Evolutionary conservation across 2,329 filamentous ascomycete species (phyloP).

Genomic region (Ophiostoma quercus): DNA sequence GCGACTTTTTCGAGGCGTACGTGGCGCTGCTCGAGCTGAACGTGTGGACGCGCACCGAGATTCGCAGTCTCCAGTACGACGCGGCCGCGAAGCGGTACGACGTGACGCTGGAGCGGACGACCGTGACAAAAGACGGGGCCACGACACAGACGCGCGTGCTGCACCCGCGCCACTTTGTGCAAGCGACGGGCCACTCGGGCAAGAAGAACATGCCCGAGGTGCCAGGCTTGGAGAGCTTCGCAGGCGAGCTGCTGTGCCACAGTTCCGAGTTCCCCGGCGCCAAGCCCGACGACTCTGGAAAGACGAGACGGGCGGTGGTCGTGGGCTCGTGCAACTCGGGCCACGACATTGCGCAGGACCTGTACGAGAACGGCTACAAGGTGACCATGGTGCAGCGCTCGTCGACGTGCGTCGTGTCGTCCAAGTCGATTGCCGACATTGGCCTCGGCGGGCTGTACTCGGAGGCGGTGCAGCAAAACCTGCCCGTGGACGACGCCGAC

Average conservation of each 20-base stretch:
- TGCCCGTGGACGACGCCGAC: slow-evolving; percentile 53
- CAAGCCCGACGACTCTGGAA: slow-evolving; percentile 31
- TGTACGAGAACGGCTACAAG: slow-evolving; percentile 52
- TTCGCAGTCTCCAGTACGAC: slow-evolving; percentile 47
- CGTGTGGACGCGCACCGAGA: slow-evolving; percentile 54
- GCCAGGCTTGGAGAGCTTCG: slow-evolving; percentile 49
- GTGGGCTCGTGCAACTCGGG: slow-evolving; percentile 56
- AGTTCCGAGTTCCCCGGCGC: slow-evolving; percentile 48
- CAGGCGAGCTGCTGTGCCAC: slow-evolving; percentile 51
- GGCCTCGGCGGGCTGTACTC: slow-evolving; percentile 41
- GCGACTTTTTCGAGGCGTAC: slow-evolving; percentile 63
- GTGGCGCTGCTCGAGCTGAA: slow-evolving; percentile 62
- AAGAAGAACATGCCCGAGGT: slow-evolving; percentile 57
- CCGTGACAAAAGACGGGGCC: slow-evolving; percentile 30
- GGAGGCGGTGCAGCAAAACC: slow-evolving; percentile 36
- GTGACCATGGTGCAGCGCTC: slow-evolving; percentile 58
- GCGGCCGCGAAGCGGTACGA: slow-evolving; percentile 50
- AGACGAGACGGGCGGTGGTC: slow-evolving; percentile 48
- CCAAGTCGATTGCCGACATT: slow-evolving; percentile 41
- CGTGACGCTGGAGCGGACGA: slow-evolving; percentile 47
- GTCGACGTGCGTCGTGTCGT: slow-evolving; percentile 51
- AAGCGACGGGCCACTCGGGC: slow-evolving; percentile 63
- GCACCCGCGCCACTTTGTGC: slow-evolving; percentile 58
- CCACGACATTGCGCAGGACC: slow-evolving; percentile 56
- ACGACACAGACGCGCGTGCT: slow-evolving; percentile 47